These are phyloP conservation scores for Ascocoryne sarcoides DNA, from an alignment of 2,329 filamentous ascomycete genomes.

Conservation along the genomic window DNA sequence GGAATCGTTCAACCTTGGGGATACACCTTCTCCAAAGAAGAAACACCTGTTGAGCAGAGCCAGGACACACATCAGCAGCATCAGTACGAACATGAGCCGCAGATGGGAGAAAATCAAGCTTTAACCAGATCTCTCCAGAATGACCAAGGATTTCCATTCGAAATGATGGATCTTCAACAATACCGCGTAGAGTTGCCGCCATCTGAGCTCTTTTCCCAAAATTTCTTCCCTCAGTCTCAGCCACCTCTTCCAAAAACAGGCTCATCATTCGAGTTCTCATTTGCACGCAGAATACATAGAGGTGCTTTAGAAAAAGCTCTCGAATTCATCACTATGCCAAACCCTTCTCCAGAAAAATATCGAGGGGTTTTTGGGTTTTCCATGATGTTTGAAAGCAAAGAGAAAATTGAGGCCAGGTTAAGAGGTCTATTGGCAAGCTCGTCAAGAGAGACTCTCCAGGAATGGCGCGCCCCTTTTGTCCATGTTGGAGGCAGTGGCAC, in stretches of 20 bases:
- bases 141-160: conserved; percentile 43
- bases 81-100: conserved; percentile 7
- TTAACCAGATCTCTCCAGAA: conserved; percentile 44
- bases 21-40: conserved; percentile 18
- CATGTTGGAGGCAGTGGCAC: conserved; percentile 61
- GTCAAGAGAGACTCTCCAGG: conserved; percentile 40
- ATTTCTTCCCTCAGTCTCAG: conserved; percentile 24
- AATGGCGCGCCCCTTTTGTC: conserved; percentile 53
- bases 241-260: conserved; percentile 44
- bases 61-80: conserved; percentile 8
- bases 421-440: conserved; percentile 22
- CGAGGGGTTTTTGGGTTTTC: conserved; percentile 61
- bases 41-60: conserved; percentile 2
- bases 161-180: conserved; percentile 25
- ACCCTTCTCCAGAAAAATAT: conserved; percentile 37
- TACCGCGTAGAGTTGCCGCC: conserved; percentile 25
- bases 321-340: conserved; percentile 42
- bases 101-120: conserved; percentile 36
- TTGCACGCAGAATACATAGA: conserved; percentile 63
- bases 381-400: conserved; percentile 48
- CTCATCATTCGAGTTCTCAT: conserved; percentile 55
- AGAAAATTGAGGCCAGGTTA: conserved; percentile 37
- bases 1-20: conserved; percentile 11
- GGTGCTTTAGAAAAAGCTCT: conserved; percentile 54
- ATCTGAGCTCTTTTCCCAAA: conserved; percentile 21